Evolutionary conservation across 371 early-diverging fungal species (phyloP).

Genomic region (Apophysomyces elegans): DNA sequence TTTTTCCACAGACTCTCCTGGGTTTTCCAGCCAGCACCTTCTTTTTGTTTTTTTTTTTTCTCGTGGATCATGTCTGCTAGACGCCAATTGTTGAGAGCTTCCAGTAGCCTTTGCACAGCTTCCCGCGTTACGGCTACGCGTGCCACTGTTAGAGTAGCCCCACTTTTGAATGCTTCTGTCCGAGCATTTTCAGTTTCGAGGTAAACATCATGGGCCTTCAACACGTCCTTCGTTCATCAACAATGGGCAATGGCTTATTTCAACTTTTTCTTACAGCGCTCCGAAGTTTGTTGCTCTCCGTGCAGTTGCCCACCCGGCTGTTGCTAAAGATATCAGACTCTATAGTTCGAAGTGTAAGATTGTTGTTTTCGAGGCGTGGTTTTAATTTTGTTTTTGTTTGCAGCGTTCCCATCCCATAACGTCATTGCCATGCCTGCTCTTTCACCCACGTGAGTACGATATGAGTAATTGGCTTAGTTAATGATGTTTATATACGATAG

Average conservation of each 20-base stretch:
- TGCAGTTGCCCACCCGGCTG: conserved; percentile 38
- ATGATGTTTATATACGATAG: conserved; percentile 17
- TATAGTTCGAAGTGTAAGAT: conserved; percentile 70
- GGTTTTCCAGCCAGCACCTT: conserved; percentile 18
- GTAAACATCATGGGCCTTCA: conserved; percentile 23
- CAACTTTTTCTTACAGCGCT: conserved; percentile 27
- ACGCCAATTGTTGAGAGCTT: conserved; percentile 51
- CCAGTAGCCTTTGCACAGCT: conserved; percentile 37
- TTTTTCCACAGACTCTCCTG: conserved; percentile 5
- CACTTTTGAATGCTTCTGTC: conserved; percentile 37
- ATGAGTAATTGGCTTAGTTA: background rate
- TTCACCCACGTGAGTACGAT: conserved; percentile 83
- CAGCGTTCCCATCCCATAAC: conserved; percentile 87
- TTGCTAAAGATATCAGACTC: conserved; percentile 42
- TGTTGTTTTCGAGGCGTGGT: conserved; percentile 9
- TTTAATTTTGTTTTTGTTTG: conserved; percentile 11
- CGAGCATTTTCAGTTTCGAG: conserved; percentile 43
- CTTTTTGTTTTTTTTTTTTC: conserved; percentile 17
- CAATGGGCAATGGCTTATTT: background rate
- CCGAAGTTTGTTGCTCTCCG: conserved; percentile 54
- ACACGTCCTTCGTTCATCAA: background rate
- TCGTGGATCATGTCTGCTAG: conserved; percentile 41
- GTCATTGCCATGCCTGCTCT: conserved; percentile 97
- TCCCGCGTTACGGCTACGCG: conserved; percentile 40
- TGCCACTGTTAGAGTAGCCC: conserved; percentile 35